Conservation (phyloP, 2,329 filamentous ascomycete genomes). For the Claviceps digitariae region DNA sequence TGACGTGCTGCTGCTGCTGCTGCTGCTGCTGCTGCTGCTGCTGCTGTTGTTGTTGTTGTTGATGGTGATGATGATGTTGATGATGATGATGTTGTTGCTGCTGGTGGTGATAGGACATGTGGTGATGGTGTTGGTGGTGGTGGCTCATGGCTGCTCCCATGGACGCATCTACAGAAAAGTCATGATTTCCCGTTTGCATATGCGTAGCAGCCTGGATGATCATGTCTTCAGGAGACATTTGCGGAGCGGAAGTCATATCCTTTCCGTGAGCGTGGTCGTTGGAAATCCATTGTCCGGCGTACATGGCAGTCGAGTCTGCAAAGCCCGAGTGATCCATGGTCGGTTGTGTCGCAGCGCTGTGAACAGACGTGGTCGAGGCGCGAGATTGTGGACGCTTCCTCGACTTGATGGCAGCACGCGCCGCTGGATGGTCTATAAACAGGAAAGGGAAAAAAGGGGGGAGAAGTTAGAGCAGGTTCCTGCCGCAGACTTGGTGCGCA, state of each 20-base stretch:
- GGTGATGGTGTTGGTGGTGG: conserved; percentile 13
- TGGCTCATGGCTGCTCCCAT: conserved; percentile 28
- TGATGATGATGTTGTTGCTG: conserved; percentile 26
- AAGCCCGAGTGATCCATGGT: conserved; percentile 35
- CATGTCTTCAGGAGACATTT: conserved; percentile 45
- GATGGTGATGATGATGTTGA: conserved; percentile 14
- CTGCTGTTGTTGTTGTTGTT: not conserved
- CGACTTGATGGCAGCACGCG: conserved; percentile 24
- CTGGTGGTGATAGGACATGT: conserved; percentile 25
- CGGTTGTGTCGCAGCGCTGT: conserved; percentile 38
- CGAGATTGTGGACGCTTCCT: conserved; percentile 39
- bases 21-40: not conserved
- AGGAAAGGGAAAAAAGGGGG: not conserved
- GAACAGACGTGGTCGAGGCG: conserved; percentile 43
- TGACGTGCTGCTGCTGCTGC: conserved; percentile 22
- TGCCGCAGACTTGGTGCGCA: not conserved
- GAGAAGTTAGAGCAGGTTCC: conserved; percentile 5
- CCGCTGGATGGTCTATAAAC: conserved; percentile 16
- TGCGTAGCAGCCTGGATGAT: conserved; percentile 44
- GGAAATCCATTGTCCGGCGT: conserved; percentile 35
- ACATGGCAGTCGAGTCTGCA: conserved; percentile 29
- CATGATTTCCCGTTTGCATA: conserved; percentile 37
- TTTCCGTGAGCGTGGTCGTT: conserved; percentile 30
- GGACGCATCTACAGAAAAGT: conserved; percentile 34
- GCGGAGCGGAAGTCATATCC: conserved; percentile 27